Evolutionary conservation across 768 basidiomycete species (phyloP), one percentile per base, ranked within the genome.

Genomic region (Termitomyces titanicus): DNA sequence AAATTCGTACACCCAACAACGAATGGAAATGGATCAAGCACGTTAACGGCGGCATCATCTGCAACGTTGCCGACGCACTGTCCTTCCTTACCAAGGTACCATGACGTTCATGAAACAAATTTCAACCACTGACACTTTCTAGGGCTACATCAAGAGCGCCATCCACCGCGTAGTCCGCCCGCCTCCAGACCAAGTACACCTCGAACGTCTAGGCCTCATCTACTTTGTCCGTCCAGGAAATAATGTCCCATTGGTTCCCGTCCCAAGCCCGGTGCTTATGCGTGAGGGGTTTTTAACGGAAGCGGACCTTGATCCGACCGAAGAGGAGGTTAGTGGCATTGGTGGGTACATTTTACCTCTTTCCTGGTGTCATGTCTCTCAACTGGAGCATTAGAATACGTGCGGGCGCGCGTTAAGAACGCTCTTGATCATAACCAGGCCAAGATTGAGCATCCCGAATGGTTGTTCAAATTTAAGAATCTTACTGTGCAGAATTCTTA

Each of bases 131-230:
- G n/a, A n/a, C n/a, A n/a, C 9, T 17, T 31, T 25, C 1, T 12
- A 68, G 37, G 78, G 78, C 10, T 80, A 70, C 58, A 74, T 80
- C 64, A 77, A 75, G 58, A 75, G 71, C 47, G 76, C 78, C 1
- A 69, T 80, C 39, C 79, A 82, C 55, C 72, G 78, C 7, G 80
- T 82, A 6, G 68, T 76, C 8, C 75, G 74, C 27, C 80, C 79
- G 0, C 80, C 79, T 5, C 58, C 64, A 0, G 79, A 79, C 55
- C 80, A 81, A 57, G 71, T 61, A 10, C 63, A 68, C 33, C 64
- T 71, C 54, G 65, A 72, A 12, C 73, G 79, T 2, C 64, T 80
- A 0, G 78, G 79, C 2, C 62, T 76, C 6, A 74, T 79, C 58
- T 81, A 80, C 64, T 82, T 82, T 44, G 67, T 67, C 25, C 63